Evolutionary conservation across 176 grass and related monocot species (phyloP).

Genomic region (maize (Zea mays)): Zm-B73-REFERENCE-NAM-5.0 NC_050098.1:196111001-196111500

Average conservation of each 20-base stretch:
- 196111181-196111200: not conserved
- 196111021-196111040: not conserved
- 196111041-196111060: slow-evolving; percentile 67
- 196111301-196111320: not conserved
- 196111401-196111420: slow-evolving; percentile 53
- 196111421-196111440: slow-evolving; percentile 68
- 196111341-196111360: too few relatives aligned
- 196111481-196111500: not conserved
- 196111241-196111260: not conserved
- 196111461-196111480: slow-evolving; percentile 78
- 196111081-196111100: slow-evolving; percentile 64
- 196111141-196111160: not conserved
- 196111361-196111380: not conserved
- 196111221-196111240: not conserved
- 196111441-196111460: slow-evolving; percentile 64
- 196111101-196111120: slow-evolving; percentile 41
- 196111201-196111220: not conserved
- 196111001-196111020: not conserved
- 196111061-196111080: slow-evolving; percentile 63
- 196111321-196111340: too few relatives aligned
- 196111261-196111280: not conserved
- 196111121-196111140: not conserved
- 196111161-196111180: not conserved
- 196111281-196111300: too few relatives aligned
- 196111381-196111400: not conserved